Evolutionary conservation across 179 eudicot species (phyloP), one percentile per base, ranked within the genome.

Genomic region (Actinidia arguta): DNA sequence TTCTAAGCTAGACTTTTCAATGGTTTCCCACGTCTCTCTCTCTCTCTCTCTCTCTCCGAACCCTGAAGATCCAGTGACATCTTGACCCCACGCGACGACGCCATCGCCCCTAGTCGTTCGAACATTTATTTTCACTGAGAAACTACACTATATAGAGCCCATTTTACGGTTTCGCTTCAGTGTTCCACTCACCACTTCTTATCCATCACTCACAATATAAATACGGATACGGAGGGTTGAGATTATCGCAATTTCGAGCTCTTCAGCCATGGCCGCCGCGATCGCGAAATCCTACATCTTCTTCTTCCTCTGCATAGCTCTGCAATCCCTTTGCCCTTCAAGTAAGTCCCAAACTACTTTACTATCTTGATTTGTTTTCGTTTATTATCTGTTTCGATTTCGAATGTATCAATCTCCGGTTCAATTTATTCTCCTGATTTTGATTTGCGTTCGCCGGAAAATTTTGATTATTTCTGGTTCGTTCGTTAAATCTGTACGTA

Each of bases 301-400:
- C 76, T 12, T 58, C 84, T 69, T 82, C 36, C 36, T 31, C 10
- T 76, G 25, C 74, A 3, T 66, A 4, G 50, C 52, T 5, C 78
- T 81, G n/a, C 6, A 22, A 44, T 81, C 72, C 44, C 27, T 81
- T 36, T 31, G 48, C 59, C 58, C 31, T 11, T 36, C 84, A 14
- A 76, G 84, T 82, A 76, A 82, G 81, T 59, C 39, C 8, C 36
- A 6, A 44, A 31, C 24, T 24, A 22, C 50, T 70, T 70, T 20
- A 7, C 18, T 4, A 16, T 1, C 46, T 16, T 2, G 24, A 18
- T 54, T 24, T 25, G 24, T 27, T 81, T 31, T 58, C 78, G 2
- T 24, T 8, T 64, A 4, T 27, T 18, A 11, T 63, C 47, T 0
- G n/a, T 66, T 78, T 78, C 62, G 10, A 9, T 66, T 66, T 12